Evolutionary conservation across 176 grass and related monocot species (phyloP), one percentile per base, ranked within the genome.

Genomic region (Tillandsia fasciculata): DNA sequence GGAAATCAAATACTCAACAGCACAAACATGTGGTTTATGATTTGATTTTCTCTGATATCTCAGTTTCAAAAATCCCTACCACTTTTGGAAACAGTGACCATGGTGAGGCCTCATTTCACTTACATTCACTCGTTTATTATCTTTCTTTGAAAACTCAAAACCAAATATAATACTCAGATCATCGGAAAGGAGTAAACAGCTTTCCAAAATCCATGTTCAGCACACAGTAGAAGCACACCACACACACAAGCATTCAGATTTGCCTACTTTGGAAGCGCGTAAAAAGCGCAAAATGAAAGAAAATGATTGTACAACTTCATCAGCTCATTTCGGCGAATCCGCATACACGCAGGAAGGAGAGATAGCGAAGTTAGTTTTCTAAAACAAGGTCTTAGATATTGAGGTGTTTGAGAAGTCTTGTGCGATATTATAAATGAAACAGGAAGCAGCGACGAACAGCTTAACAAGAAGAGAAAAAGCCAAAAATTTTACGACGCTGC

Each of bases 11-110:
- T 12, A 52, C 67, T 33, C 14, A 26, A 10, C 3, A 33, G 11
- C 12, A 13, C 12, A 13, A 26, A 5, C 29, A 5, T 28, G 5
- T 69, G 49, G n/a, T 29, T 49, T 51, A 17, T 3, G 18, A 70
- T 63, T 81, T 76, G 67, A 85, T 76, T 74, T 75, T 66, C 64
- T 66, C 82, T 53, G 53, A 29, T 51, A 80, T 64, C 65, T 83
- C 79, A 77, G 42, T 15, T 74, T 70, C 64, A 52, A n/a, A 20
- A 14, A 63, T 8, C 51, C 12, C 27, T 76, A 12, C 3, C 50
- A 47, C 13, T 8, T 54, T 9, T 56, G 9, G 49, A 58, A 64
- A 18, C 56, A 65, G 12, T 28, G 50, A 2, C 74, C 14, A 4
- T 59, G 15, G 14, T 22, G 20, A 17, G 54, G n/a, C 20, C 54